Evolutionary conservation across 257 asterid species (phyloP).

Genomic region (Solanum rostratum): DNA sequence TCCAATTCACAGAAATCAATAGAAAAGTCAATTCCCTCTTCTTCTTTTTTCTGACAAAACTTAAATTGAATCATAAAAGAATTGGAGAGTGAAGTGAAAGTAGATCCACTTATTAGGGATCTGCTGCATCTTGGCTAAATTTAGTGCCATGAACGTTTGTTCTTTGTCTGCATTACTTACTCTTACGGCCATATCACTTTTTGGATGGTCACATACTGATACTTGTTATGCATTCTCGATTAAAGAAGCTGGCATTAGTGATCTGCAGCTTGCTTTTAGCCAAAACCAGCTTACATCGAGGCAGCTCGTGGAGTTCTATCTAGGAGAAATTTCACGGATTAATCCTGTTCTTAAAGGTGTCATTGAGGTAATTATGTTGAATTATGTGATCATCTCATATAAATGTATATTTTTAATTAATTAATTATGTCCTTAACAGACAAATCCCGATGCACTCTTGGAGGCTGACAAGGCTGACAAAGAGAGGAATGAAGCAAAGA

Average conservation of each 20-base stretch:
- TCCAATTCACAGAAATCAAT: neutral
- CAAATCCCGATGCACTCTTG: conserved; percentile 36
- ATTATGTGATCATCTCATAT: neutral
- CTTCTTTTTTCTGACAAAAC: too few species aligned
- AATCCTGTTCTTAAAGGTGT: conserved; percentile 38
- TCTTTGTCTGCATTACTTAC: neutral
- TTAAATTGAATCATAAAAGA: too few species aligned
- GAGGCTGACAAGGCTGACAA: conserved; percentile 31
- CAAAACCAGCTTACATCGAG: conserved; percentile 22
- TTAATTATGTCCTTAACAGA: neutral
- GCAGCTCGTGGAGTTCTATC: conserved; percentile 31
- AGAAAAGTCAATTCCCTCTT: too few species aligned
- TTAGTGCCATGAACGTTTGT: neutral
- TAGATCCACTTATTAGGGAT: neutral
- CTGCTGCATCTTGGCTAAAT: neutral
- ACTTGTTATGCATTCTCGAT: conserved; percentile 20
- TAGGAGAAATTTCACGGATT: conserved; percentile 13
- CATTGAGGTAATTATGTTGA: conserved; percentile 18
- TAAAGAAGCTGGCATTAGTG: conserved; percentile 46
- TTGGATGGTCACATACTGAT: neutral
- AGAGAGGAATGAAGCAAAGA: conserved; percentile 11
- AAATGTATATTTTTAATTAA: neutral
- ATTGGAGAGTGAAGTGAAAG: neutral
- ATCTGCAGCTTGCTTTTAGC: conserved; percentile 22
- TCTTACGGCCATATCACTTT: neutral